Evolutionary conservation across 1,284 basidiomycete species (phyloP).

Genomic region (Dichomitus squalens): DNA sequence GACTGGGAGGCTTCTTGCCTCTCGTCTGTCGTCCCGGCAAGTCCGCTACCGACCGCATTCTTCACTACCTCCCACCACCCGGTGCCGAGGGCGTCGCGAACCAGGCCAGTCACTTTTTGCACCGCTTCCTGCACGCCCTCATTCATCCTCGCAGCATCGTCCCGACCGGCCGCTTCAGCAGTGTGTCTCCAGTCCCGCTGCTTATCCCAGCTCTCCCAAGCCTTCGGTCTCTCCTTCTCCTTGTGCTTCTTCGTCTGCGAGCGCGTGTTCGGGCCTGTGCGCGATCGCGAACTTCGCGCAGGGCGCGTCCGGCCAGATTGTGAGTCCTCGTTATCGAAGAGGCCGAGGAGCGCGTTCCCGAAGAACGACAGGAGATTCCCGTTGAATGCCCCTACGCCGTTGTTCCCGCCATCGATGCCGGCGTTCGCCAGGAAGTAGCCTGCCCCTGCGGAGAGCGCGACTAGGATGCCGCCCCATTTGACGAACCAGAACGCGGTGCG

Average conservation of each 20-base stretch:
- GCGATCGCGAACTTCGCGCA: conserved; percentile 23
- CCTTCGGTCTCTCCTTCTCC: conserved; percentile 44
- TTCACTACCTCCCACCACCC: conserved; percentile 50
- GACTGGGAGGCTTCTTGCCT: conserved; percentile 3
- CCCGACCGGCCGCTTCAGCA: conserved; percentile 32
- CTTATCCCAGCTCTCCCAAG: conserved; percentile 68
- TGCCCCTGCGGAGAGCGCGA: conserved; percentile 47
- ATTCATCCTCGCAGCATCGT: conserved; percentile 29
- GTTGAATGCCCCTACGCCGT: conserved; percentile 23
- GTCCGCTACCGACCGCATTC: conserved; percentile 24
- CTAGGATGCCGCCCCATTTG: conserved; percentile 73
- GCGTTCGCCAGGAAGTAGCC: conserved; percentile 48
- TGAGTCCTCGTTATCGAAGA: conserved; percentile 43
- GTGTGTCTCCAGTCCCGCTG: conserved; percentile 63
- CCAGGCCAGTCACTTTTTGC: conserved; percentile 44
- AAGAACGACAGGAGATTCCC: conserved; percentile 40
- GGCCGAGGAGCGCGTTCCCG: conserved; percentile 44
- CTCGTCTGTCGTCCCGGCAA: conserved; percentile 9
- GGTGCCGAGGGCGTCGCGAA: conserved; percentile 37
- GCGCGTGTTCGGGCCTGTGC: conserved; percentile 27
- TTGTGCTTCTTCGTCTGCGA: conserved; percentile 25
- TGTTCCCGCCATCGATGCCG: conserved; percentile 39
- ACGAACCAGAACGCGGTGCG: conserved; percentile 65
- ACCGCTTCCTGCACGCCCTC: conserved; percentile 45
- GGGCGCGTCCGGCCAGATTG: conserved; percentile 28